Base-by-base conservation (phyloP, 768 basidiomycete genomes). In the Lanmaoa rubissima region DNA sequence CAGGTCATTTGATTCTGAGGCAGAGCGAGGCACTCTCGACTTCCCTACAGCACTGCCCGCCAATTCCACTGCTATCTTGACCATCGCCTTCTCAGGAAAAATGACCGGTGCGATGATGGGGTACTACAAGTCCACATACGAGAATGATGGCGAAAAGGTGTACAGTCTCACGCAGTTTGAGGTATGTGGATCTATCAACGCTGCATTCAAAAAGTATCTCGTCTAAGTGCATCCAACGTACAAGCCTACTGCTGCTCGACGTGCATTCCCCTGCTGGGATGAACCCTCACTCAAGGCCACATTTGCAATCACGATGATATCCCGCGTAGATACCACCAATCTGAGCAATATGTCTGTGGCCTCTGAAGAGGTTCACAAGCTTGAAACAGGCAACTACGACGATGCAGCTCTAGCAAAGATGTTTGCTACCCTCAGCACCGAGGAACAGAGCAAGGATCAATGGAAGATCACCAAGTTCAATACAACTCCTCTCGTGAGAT, bases 151-250 rank as follows among this genome's bases (percentile, higher is more conserved):
- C 34, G 79, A 83, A 61, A 82, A 81, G 65, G 76, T 81, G 57
- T 90, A 90, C 67, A 80, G 88, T 31, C 76, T 98, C 51, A 97
- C 96, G 36, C 95, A 98, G 74, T 96, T 94, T 61, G 92, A 89
- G 78, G 89, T 85, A 56, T 17, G 61, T 54, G 41, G 66, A 55
- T 31, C 26, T 31, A 40, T 51, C 28, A 16, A 38, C 40, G 42
- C 2, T 53, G 8, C 19, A 45, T 28, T 28, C 16, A 36, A 44
- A 7, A 6, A 38, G 11, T 12, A 10, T 39, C 21, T 58, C 12
- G 45, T 53, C 54, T 58, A 48, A 48, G 44, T 44, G 31, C 16
- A 50, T 52, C 17, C 34, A 39, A 39, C 11, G 10, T 35, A 39
- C 16, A 61, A 96, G 87, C 86, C 94, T 39, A 96, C 91, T 40